Base-by-base conservation (phyloP, 1,284 basidiomycete species). In the Coriolopsis trogii region DNA sequence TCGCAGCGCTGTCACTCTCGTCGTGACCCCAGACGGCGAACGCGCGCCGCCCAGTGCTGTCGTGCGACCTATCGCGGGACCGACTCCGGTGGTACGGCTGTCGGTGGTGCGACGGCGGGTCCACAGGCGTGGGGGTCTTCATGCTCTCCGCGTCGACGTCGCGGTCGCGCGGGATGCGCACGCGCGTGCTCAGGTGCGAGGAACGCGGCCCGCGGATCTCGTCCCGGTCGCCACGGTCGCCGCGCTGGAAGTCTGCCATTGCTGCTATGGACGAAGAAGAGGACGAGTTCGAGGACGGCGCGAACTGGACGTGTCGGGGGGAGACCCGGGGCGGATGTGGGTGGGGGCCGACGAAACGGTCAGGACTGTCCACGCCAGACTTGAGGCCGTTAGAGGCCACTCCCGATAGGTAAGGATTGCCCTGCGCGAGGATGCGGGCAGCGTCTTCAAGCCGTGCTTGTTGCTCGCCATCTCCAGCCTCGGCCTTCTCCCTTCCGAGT, bases 1-100 rank as follows among this genome's bases (percentile, higher is more conserved):
- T 91, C 16, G 87, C 77, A 61, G 85, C 86, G 63, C 87, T 90
- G 62, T 93, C 92, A 49, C 89, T 93, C 68, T 94, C 92, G 65
- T 94, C 92, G 41, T 90, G 86, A 1, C 90, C 91, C 82, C 84
- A 89, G 16, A 89, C 89, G 47, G 88, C 86, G 62, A 92, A 91
- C 31, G 89, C 87, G 24, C 83, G 72, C 41, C 76, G 78, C 34
- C 77, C 75, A 41, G 74, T 73, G 41, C 73, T 67, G 23, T 69
- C 70, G 43, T 71, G 70, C 52, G 70, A 69, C 46, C 72, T 71
- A 25, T 67, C 65, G 43, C 70, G 64, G 44, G 72, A 71, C 48
- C 59, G 49, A 64, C 61, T 62, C 65, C 51, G 55, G 53, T 68
- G 55, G 24, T 42, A 33, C 38, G 51, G 7, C 21, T 29, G 10